Evolutionary conservation across 495 filamentous ascomycete genomes (phyloP), one percentile per base, ranked within the genome.

Genomic region (Trichodelitschia bisporula): DNA sequence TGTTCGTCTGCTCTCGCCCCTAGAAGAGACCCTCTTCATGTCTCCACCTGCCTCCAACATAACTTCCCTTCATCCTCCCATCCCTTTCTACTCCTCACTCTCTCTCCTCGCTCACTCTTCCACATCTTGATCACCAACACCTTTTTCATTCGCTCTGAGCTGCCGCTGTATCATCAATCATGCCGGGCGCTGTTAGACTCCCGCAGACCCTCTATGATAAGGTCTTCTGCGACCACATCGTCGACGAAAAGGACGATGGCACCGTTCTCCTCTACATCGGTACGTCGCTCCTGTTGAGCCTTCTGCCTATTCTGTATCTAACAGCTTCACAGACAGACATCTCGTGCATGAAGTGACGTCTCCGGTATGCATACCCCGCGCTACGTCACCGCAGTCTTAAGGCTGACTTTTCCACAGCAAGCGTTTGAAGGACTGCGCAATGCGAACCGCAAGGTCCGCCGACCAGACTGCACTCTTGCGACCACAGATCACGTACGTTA

Each of bases 341-440:
- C 64, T 97, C 21, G 79, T 93, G 32, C 86, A 97, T 47, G 86
- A 97, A 62, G 86, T 97, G 46, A 95, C 86, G 31, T 92, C 84
- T 32, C 86, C 86, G 19, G 72, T 77, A 54, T 43, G 63, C 48
- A 4, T 17, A 11, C 26, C 21, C 30, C 20, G 19, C n/a, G n/a
- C n/a, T n/a, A n/a, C n/a, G n/a, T n/a, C n/a, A n/a, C n/a, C n/a
- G n/a, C n/a, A n/a, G n/a, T n/a, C n/a, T n/a, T n/a, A n/a, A n/a
- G n/a, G n/a, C n/a, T n/a, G n/a, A n/a, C n/a, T n/a, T n/a, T n/a
- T n/a, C n/a, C 24, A 39, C 41, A 82, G 66, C 86, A 97, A 77
- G 86, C 86, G 24, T 97, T 97, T 43, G 86, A 97, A 47, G 84
- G 86, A 14, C 64, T 97, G 19, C 70, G 71, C 49, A 84, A 79